Percentiles rank a stretch among this genome's conserved stretches.
phyloP scores from a whole-genome alignment of 148 eudicot species.

The Agrostemma githago region DNA sequence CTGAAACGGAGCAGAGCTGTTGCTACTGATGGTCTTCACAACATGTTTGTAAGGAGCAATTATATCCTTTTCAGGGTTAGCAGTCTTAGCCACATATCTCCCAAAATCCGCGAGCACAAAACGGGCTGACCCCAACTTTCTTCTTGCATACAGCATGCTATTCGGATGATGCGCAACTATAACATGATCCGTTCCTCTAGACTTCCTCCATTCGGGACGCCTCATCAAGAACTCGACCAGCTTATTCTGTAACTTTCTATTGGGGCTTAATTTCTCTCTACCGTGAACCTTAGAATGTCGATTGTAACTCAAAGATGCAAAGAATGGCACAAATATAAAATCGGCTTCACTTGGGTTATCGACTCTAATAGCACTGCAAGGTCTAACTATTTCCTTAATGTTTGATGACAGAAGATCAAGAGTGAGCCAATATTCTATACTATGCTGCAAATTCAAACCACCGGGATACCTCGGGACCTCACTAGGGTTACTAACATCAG shows the following conservation, averaged over 20 bases:
- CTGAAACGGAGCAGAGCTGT: slow-evolving; percentile 52
- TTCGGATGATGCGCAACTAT: slow-evolving; percentile 93
- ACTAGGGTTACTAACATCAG: slow-evolving; percentile 43
- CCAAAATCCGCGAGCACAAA: slow-evolving; percentile 92
- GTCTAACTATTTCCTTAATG: slow-evolving; percentile 38
- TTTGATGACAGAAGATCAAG: slow-evolving; percentile 87
- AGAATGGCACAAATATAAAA: slow-evolving; percentile 81
- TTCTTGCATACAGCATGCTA: slow-evolving; percentile 67
- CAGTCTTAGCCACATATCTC: slow-evolving; percentile 58
- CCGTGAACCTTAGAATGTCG: slow-evolving; percentile 57
- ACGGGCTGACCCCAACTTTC: slow-evolving; percentile 61
- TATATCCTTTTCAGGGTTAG: slow-evolving; percentile 79
- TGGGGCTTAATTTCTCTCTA: slow-evolving; percentile 44
- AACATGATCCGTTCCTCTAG: slow-evolving; percentile 66
- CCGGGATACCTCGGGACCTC: slow-evolving; percentile 79
- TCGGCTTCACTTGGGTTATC: slow-evolving; percentile 65
- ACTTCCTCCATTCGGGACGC: slow-evolving; percentile 66
- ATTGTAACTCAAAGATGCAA: slow-evolving; percentile 85
- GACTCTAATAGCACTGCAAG: slow-evolving; percentile 76
- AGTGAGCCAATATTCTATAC: slow-evolving; percentile 93
- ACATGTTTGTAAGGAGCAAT: slow-evolving; percentile 95
- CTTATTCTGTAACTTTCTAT: slow-evolving; percentile 58
- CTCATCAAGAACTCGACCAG: slow-evolving; percentile 57
- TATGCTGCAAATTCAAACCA: slow-evolving; percentile 90
- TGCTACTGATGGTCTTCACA: slow-evolving; percentile 42